Conservation (phyloP, 768 basidiomycete species). For the Leucocoprinus leucothites region DNA sequence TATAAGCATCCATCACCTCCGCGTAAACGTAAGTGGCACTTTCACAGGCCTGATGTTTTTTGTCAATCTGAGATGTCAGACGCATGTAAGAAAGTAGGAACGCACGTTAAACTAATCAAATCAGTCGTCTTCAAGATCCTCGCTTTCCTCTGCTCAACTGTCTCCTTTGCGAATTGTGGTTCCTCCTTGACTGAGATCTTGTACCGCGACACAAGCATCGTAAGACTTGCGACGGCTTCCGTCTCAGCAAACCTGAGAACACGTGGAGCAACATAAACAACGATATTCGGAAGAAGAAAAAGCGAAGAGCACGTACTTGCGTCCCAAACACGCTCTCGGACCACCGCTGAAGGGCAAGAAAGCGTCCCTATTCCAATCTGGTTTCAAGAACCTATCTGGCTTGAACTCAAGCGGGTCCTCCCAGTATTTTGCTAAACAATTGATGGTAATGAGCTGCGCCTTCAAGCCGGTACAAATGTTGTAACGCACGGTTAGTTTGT, state of each 20-base stretch:
- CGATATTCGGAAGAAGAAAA: not conserved
- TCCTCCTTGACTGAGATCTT: conserved; percentile 46
- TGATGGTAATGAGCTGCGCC: not conserved
- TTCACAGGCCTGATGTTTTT: not conserved
- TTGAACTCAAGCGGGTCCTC: conserved; percentile 37
- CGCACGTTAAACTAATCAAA: conserved; percentile 27
- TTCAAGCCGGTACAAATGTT: conserved; percentile 10
- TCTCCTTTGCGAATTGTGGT: conserved; percentile 40
- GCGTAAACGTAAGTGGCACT: not conserved
- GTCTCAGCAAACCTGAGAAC: conserved; percentile 42
- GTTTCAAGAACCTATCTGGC: conserved; percentile 16
- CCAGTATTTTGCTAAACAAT: conserved; percentile 41
- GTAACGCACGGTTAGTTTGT: conserved; percentile 48
- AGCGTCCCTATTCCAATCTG: conserved; percentile 19
- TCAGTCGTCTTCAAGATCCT: conserved; percentile 31
- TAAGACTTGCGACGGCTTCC: conserved; percentile 43
- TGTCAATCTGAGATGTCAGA: not conserved
- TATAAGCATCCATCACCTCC: too few relatives aligned
- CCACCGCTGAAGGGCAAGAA: conserved; percentile 27
- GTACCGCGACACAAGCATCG: conserved; percentile 41
- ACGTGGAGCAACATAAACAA: too few relatives aligned
- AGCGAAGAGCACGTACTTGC: conserved; percentile 25
- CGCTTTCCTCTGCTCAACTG: conserved; percentile 37
- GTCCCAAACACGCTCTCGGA: conserved; percentile 41
- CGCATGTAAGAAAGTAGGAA: not conserved